Evolutionary conservation across 192 early-diverging fungal species (phyloP).

Genomic region (Backusella macrospora): DNA sequence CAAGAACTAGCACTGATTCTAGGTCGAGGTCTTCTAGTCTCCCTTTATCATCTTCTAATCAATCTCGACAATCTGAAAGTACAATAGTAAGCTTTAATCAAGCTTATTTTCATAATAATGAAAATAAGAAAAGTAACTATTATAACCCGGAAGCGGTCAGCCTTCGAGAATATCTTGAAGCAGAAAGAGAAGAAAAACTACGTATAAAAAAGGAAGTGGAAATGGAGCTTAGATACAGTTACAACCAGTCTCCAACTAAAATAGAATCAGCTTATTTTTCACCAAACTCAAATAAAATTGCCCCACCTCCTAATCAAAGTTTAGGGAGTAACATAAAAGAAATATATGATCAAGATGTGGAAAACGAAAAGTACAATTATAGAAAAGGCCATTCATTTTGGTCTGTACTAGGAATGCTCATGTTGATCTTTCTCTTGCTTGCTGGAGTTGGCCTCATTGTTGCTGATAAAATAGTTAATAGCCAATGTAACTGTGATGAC

Average conservation of each 20-base stretch:
- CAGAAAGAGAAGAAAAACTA: background rate
- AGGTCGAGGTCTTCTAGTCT: background rate
- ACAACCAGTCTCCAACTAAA: background rate
- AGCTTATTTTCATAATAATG: background rate
- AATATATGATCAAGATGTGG: background rate
- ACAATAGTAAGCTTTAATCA: background rate
- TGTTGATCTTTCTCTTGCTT: background rate
- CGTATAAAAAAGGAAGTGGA: background rate
- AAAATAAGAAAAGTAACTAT: background rate
- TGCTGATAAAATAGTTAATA: background rate
- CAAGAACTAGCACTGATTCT: background rate
- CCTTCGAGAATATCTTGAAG: conserved; percentile 8
- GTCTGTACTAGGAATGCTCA: background rate
- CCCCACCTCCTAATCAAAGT: background rate
- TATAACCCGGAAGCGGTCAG: background rate
- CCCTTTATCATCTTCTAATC: background rate
- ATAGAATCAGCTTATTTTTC: background rate
- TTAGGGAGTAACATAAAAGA: background rate
- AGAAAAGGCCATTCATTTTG: background rate
- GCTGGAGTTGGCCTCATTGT: background rate
- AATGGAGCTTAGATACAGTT: conserved; percentile 6
- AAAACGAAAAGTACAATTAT: background rate
- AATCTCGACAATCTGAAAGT: background rate
- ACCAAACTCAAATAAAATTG: background rate
- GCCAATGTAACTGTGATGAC: background rate